phyloP scores from a whole-genome alignment of 1,284 basidiomycete genomes.

The Ganoderma sinense region DNA sequence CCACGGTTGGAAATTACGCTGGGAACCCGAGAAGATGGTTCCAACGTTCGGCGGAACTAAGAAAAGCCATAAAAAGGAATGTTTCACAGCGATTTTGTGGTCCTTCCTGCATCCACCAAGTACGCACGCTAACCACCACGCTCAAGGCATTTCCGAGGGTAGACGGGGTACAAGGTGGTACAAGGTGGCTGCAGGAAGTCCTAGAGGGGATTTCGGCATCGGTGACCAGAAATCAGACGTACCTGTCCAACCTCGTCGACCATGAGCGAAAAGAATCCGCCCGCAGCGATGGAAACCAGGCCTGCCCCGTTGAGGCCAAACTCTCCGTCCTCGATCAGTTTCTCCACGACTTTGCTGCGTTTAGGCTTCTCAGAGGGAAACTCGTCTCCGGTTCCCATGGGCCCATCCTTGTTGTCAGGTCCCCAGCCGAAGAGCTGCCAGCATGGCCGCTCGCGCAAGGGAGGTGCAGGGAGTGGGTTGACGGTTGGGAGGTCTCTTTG shows the following conservation, averaged over 20 bases:
- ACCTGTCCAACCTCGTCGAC: conserved; percentile 87
- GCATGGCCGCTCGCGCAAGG: conserved; percentile 23
- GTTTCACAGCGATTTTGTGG: neutral
- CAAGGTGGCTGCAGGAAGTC: neutral
- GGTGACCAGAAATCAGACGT: conserved; percentile 41
- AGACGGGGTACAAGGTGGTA: conserved; percentile 1
- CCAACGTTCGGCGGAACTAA: neutral
- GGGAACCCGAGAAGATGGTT: neutral
- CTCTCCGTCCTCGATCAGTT: conserved; percentile 62
- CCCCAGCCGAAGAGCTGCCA: conserved; percentile 77
- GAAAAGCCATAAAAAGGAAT: neutral
- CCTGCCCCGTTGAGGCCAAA: conserved; percentile 76
- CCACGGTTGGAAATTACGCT: neutral
- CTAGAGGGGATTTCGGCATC: neutral
- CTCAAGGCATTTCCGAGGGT: neutral
- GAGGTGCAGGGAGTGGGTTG: conserved; percentile 23
- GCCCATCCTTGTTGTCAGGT: conserved; percentile 83
- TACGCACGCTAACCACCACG: conserved; percentile 4
- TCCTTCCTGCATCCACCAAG: neutral
- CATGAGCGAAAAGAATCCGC: conserved; percentile 86
- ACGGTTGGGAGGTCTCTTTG: conserved; percentile 59
- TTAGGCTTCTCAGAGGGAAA: conserved; percentile 75
- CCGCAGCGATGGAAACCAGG: conserved; percentile 76
- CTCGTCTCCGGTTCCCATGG: conserved; percentile 84
- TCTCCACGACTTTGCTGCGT: conserved; percentile 69